Percentiles rank a stretch among this genome's conserved stretches.
Conservation (phyloP, 1,284 basidiomycete genomes). For the Gymnopus androsaceus region DNA sequence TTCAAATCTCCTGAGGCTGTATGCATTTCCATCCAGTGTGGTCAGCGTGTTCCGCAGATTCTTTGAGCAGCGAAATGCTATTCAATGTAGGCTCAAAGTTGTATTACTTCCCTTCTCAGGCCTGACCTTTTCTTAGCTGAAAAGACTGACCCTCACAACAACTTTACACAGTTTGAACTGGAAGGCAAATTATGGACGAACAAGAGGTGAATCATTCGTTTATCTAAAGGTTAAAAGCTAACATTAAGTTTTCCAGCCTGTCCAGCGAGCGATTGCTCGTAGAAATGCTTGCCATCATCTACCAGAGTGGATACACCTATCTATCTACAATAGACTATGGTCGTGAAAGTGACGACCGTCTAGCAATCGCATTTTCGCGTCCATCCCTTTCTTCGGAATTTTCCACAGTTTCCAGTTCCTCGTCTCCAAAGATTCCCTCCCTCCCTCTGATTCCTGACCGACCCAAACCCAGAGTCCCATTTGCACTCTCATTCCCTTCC, state of each 20-base stretch:
- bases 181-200: slow-evolving; percentile 72
- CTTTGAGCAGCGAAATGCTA: slow-evolving; percentile 49
- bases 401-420: slow-evolving; percentile 30
- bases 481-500: slow-evolving; percentile 74
- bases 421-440: not conserved
- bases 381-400: slow-evolving; percentile 36
- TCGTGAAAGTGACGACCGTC: slow-evolving; percentile 69
- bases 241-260: not conserved
- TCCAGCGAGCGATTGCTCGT: slow-evolving; percentile 70
- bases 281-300: slow-evolving; percentile 62
- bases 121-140: slow-evolving; percentile 14
- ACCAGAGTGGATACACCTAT: slow-evolving; percentile 62
- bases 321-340: slow-evolving; percentile 76
- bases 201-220: slow-evolving; percentile 53
- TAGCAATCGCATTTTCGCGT: slow-evolving; percentile 68
- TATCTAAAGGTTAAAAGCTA: not conserved
- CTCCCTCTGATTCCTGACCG: slow-evolving; percentile 31
- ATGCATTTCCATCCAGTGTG: slow-evolving; percentile 60
- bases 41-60: slow-evolving; percentile 53
- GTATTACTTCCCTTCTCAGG: not conserved
- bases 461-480: slow-evolving; percentile 51
- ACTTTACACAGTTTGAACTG: slow-evolving; percentile 65
- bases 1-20: slow-evolving; percentile 63
- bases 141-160: slow-evolving; percentile 35
- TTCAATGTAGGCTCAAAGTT: slow-evolving; percentile 57